A percentile compares a stretch with the other conserved stretches of the same genome.
phyloP scores from a whole-genome alignment of 352 stramenopile genomes.

The Globisporangium sylvaticum region DNA sequence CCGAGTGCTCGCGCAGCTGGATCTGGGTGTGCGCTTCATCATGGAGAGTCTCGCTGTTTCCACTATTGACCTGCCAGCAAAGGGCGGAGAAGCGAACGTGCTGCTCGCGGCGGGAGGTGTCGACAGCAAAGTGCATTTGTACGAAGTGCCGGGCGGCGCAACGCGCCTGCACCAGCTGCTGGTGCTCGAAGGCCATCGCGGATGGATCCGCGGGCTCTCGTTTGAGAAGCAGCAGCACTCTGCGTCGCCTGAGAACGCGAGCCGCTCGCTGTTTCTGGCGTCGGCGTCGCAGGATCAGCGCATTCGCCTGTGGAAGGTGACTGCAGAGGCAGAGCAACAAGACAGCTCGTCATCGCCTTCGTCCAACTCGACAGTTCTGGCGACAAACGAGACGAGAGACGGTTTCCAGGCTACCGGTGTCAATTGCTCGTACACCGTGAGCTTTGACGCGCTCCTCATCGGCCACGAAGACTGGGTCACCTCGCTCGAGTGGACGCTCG shows the following conservation, averaged over 20 bases:
- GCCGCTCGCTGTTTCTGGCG: conserved; percentile 29
- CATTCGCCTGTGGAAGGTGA: conserved; percentile 67
- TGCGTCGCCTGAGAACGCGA: neutral
- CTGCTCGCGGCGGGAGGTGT: conserved; percentile 64
- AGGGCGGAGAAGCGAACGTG: conserved; percentile 21
- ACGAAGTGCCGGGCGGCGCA: conserved; percentile 29
- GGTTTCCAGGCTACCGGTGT: conserved; percentile 29
- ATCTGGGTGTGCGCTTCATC: conserved; percentile 41
- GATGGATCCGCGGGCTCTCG: conserved; percentile 65
- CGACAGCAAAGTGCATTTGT: conserved; percentile 62
- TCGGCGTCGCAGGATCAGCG: conserved; percentile 70
- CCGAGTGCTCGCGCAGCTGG: conserved; percentile 19
- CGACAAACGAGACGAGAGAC: conserved; percentile 18
- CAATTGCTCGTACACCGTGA: conserved; percentile 33
- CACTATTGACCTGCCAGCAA: conserved; percentile 1
- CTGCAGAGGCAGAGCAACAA: neutral
- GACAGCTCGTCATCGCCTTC: neutral
- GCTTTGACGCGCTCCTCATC: conserved; percentile 63
- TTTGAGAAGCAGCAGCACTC: conserved; percentile 27
- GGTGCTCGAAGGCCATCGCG: conserved; percentile 52
- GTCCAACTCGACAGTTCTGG: neutral
- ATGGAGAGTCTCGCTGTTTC: conserved; percentile 44
- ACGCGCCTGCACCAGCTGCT: conserved; percentile 28
- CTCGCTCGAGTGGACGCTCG: conserved; percentile 48
- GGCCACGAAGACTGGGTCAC: conserved; percentile 84